These are phyloP conservation scores for Mrakia frigida DNA, from an alignment of 768 basidiomycete species.

Conservation along the genomic window DNA sequence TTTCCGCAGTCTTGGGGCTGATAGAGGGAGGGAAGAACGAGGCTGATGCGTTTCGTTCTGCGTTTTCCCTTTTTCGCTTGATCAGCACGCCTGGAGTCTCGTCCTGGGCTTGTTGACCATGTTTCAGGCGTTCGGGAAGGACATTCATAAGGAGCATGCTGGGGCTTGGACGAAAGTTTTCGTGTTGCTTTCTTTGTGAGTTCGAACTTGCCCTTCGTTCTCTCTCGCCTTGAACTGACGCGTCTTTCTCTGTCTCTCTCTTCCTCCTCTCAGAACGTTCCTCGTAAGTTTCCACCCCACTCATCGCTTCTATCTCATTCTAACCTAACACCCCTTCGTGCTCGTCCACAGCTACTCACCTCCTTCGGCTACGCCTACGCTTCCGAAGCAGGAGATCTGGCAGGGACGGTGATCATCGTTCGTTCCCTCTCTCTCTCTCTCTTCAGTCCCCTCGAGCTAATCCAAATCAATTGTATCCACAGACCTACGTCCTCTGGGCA, in stretches of 20 bases:
- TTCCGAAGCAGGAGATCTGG: constrained; percentile 80
- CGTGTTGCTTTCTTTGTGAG: constrained; percentile 66
- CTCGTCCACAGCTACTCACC: constrained; percentile 74
- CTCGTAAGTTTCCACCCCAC: constrained; percentile 1
- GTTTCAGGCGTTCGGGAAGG: constrained; percentile 56
- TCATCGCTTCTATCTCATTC: neutral
- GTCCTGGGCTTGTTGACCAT: constrained; percentile 44
- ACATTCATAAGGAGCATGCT: constrained; percentile 59
- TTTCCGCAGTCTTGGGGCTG: neutral
- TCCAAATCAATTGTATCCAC: no score
- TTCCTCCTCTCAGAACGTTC: neutral
- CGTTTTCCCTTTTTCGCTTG: neutral
- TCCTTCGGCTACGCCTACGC: constrained; percentile 70
- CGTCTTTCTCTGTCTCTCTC: constrained; percentile 30
- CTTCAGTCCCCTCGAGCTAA: no score
- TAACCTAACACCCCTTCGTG: constrained; percentile 50
- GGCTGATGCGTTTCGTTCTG: neutral
- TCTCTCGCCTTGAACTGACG: neutral
- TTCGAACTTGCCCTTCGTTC: neutral
- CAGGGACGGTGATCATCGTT: constrained; percentile 65
- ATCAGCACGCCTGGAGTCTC: constrained; percentile 41
- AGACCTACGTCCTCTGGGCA: constrained; percentile 88
- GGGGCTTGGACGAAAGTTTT: constrained; percentile 92
- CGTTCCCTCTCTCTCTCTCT: neutral
- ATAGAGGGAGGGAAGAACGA: neutral